These are phyloP conservation scores for Phanerochaete carnosa DNA, from an alignment of 768 basidiomycete species.

Conservation along the genomic window DNA sequence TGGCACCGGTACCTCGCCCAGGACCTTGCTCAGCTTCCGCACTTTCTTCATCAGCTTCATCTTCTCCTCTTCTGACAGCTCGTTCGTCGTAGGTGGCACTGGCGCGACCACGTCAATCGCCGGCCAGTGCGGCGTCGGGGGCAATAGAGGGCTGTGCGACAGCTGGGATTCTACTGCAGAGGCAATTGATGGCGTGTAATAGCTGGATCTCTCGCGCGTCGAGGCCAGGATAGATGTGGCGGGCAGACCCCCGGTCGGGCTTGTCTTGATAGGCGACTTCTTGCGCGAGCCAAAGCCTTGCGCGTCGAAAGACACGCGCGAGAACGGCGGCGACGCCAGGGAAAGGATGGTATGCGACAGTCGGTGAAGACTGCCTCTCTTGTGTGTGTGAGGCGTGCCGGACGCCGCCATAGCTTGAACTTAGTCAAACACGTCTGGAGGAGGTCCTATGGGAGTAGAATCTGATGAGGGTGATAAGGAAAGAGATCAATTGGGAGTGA, in stretches of 20 bases:
- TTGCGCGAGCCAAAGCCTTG: slow-evolving; percentile 4
- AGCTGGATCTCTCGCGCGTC: background rate
- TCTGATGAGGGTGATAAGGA: slow-evolving; percentile 1
- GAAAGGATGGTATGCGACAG: slow-evolving; percentile 22
- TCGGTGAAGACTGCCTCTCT: slow-evolving; percentile 17
- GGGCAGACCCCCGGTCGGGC: background rate
- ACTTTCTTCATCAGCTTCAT: slow-evolving; percentile 38
- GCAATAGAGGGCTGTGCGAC: slow-evolving; percentile 1
- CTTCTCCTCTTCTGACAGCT: slow-evolving; percentile 33
- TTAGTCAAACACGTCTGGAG: background rate
- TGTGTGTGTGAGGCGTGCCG: slow-evolving; percentile 5
- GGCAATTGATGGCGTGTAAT: slow-evolving; percentile 1
- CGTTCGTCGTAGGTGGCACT: slow-evolving; percentile 29
- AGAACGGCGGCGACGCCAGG: slow-evolving; percentile 17
- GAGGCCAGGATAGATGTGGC: background rate
- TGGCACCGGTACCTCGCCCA: slow-evolving; percentile 33
- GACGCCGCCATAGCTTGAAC: slow-evolving; percentile 7
- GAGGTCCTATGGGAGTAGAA: background rate
- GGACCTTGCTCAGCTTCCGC: slow-evolving; percentile 41
- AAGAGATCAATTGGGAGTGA: background rate
- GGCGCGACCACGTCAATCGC: slow-evolving; percentile 2
- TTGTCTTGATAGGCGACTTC: slow-evolving; percentile 2
- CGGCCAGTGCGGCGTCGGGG: background rate
- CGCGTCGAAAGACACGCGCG: slow-evolving; percentile 9
- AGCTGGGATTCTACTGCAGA: slow-evolving; percentile 8